A percentile compares a stretch with the other conserved stretches of the same genome.
These are phyloP conservation scores for Globisporangium ultimum DNA, from an alignment of 352 stramenopile species.

Conservation along the genomic window DNA sequence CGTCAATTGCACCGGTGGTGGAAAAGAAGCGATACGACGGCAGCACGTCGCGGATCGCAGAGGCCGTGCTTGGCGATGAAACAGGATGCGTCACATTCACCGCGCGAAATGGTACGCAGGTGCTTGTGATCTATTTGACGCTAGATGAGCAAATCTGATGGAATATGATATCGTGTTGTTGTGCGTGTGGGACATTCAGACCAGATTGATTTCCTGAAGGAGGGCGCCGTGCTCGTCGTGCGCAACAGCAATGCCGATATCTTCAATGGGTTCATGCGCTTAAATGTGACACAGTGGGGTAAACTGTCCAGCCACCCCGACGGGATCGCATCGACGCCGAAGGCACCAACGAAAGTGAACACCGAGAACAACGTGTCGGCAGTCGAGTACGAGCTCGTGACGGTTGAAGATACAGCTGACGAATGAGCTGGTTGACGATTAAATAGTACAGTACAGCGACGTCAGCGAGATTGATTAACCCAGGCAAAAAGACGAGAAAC, in stretches of 20 bases:
- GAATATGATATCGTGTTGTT: conserved; percentile 5
- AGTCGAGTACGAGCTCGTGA: conserved; percentile 84
- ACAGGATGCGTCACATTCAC: conserved; percentile 82
- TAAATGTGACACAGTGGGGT: conserved; percentile 85
- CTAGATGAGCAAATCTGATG: not conserved
- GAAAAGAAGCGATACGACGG: conserved; percentile 79
- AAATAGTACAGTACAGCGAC: too few species aligned
- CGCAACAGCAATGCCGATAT: conserved; percentile 83
- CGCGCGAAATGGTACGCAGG: conserved; percentile 60
- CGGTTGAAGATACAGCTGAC: conserved; percentile 51
- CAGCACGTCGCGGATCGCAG: conserved; percentile 58
- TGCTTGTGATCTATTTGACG: too few species aligned
- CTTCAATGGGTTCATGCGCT: conserved; percentile 82
- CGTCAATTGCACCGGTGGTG: conserved; percentile 48
- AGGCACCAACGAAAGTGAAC: conserved; percentile 40
- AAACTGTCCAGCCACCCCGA: conserved; percentile 76
- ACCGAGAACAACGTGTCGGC: conserved; percentile 71
- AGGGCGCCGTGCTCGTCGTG: conserved; percentile 57
- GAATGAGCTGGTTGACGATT: conserved; percentile 18
- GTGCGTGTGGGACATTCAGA: conserved; percentile 26
- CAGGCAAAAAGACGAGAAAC: conserved; percentile 7
- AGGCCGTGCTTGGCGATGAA: conserved; percentile 76
- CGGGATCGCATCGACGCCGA: conserved; percentile 65
- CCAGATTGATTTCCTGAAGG: conserved; percentile 69
- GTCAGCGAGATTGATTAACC: not conserved